Conservation (phyloP, 2,329 filamentous ascomycete genomes). For the Stachybotrys echinatus region DNA sequence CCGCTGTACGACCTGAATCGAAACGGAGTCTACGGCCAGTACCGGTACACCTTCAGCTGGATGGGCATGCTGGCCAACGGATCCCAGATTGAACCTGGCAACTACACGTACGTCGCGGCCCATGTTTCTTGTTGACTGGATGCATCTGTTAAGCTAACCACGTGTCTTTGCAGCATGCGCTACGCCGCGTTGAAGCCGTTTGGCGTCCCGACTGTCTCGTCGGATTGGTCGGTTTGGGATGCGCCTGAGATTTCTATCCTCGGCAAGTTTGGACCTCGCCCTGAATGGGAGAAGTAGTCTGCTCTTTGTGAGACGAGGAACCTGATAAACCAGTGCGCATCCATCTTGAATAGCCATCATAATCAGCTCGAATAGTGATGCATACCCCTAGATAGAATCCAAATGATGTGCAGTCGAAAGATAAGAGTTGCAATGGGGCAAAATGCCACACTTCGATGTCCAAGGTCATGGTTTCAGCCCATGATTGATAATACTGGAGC, state of each 20-base stretch:
- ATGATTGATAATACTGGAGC: no score
- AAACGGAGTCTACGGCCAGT: not conserved
- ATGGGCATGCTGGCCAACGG: not conserved
- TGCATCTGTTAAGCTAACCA: not conserved
- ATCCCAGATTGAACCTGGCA: not conserved
- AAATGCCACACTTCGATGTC: no score
- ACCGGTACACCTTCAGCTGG: not conserved
- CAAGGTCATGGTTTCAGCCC: no score
- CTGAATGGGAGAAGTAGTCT: no score
- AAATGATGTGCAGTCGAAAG: no score
- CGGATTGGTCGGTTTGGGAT: conserved; percentile 17
- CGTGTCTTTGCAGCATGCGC: conserved; percentile 7
- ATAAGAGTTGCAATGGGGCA: no score
- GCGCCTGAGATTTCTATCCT: not conserved
- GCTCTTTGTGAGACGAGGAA: no score
- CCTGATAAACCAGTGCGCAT: no score
- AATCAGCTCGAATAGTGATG: no score
- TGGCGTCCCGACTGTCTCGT: conserved; percentile 8
- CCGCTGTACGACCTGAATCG: not conserved
- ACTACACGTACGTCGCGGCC: not conserved
- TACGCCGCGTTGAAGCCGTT: conserved; percentile 21
- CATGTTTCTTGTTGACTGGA: not conserved
- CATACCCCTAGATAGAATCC: no score
- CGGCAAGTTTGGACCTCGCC: not conserved
- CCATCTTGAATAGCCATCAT: no score